A percentile compares a stretch with the other conserved stretches of the same genome.
phyloP scores from a whole-genome alignment of 1,284 basidiomycete genomes.

The Rhizoctonia solani region DNA sequence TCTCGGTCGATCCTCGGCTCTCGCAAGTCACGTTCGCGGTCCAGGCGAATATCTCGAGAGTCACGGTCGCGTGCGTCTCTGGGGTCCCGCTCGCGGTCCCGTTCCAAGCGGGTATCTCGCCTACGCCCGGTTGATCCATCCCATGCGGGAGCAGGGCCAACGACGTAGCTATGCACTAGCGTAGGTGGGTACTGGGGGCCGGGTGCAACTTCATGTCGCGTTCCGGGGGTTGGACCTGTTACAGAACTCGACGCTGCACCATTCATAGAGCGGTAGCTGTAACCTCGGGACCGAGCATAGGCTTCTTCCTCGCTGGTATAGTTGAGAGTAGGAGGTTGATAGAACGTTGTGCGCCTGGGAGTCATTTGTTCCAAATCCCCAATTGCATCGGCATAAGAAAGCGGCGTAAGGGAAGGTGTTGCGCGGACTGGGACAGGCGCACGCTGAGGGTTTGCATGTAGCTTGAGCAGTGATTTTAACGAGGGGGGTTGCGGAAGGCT shows the following conservation, averaged over 20 bases:
- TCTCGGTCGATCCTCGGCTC: not conserved
- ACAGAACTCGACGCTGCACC: not conserved
- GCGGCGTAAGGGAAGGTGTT: conserved; percentile 15
- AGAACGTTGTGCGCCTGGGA: not conserved
- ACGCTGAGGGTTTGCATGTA: conserved; percentile 31
- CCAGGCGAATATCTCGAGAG: not conserved
- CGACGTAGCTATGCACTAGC: conserved; percentile 28
- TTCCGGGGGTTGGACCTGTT: not conserved
- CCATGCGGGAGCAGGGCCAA: conserved; percentile 20
- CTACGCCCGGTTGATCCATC: conserved; percentile 17
- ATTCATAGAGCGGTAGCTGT: conserved; percentile 3
- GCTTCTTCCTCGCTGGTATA: conserved; percentile 28
- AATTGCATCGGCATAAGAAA: conserved; percentile 14
- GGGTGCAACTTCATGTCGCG: not conserved
- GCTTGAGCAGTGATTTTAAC: conserved; percentile 25
- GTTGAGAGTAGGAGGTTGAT: conserved; percentile 4
- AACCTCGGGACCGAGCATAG: conserved; percentile 11
- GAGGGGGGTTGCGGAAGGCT: conserved; percentile 1
- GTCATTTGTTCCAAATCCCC: conserved; percentile 20
- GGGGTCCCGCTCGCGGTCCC: conserved; percentile 9
- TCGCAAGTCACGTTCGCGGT: not conserved
- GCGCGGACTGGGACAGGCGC: conserved; percentile 17
- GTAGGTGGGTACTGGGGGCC: conserved; percentile 26
- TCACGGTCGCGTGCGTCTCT: conserved; percentile 7
- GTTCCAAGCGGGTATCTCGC: not conserved